phyloP scores from a whole-genome alignment of 2,329 filamentous ascomycete genomes.

The Blastomyces parvus region DNA sequence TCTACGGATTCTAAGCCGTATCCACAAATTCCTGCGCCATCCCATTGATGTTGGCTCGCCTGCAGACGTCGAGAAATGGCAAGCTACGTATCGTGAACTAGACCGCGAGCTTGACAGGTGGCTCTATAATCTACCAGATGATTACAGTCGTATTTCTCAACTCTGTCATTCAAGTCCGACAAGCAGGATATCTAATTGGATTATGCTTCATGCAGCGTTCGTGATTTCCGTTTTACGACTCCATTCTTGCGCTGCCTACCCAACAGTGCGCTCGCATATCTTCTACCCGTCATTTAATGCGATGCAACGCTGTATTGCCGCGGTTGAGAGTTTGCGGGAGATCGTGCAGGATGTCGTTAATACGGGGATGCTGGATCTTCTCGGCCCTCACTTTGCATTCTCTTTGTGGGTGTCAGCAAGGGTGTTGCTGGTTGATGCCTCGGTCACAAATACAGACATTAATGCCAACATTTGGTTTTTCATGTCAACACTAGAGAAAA shows the following conservation, averaged over 20 bases:
- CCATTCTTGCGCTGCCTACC: constrained; percentile 40
- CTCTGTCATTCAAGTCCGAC: constrained; percentile 29
- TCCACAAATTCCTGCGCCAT: constrained; percentile 37
- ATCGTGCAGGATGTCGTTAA: constrained; percentile 39
- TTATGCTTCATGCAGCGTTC: constrained; percentile 36
- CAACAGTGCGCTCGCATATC: constrained; percentile 33
- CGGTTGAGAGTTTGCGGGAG: constrained; percentile 38
- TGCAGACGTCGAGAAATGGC: constrained; percentile 34
- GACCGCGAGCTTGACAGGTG: constrained; percentile 35
- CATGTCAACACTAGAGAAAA: constrained; percentile 35
- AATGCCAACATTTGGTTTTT: constrained; percentile 38
- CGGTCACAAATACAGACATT: constrained; percentile 28
- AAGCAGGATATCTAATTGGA: constrained; percentile 11
- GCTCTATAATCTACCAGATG: constrained; percentile 37
- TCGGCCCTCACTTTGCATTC: constrained; percentile 40
- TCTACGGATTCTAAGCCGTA: constrained; percentile 36
- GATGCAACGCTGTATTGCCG: constrained; percentile 39
- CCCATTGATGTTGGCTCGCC: constrained; percentile 35
- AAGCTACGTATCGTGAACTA: constrained; percentile 34
- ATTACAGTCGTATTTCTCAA: constrained; percentile 40
- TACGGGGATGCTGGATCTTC: constrained; percentile 36
- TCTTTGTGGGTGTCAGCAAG: constrained; percentile 38
- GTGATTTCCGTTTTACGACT: constrained; percentile 38
- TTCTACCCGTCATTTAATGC: constrained; percentile 39
- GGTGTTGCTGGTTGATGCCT: constrained; percentile 36